Base-by-base conservation (phyloP, 1,139 yeast genomes). In the Diutina rugosa region DNA sequence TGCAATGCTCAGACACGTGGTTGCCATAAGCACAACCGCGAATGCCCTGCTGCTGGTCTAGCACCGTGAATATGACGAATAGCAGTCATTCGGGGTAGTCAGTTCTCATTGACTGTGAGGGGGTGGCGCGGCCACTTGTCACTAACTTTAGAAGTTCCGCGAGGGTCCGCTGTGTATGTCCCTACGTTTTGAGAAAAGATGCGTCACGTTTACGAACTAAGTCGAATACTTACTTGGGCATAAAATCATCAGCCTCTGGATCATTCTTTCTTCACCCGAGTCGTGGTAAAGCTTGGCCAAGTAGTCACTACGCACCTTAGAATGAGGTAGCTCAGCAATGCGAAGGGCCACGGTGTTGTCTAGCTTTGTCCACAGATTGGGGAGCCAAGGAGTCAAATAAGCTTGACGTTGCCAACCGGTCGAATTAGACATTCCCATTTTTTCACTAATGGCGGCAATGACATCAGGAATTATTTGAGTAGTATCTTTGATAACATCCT, bases 361-460 rank as follows among this genome's bases (percentile, higher is more conserved):
- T 51, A 91, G 67, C 28, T 79, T 72, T 53, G 73, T 74, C 98
- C 98, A 91, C 7, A 87, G 77, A 21, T 72, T 71, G 60, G 75
- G 75, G 62, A 85, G 87, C 48, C 79, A 78, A 0, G 97, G 97
- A 71, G 87, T 86, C 63, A 86, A 71, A 59, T 85, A 71, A 0
- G 95, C 91, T 18, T 82, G 77, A 63, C 84, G 78, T 63, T 85
- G 87, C 90, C 95, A 86, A 5, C 79, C 73, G 44, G 63, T 58
- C 26, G 61, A 56, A 2, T 62, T 63, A 6, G 61, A 58, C 1
- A 58, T 55, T 12, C 47, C 46, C 32, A 51, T 10, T 12, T 18
- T 28, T 14, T 35, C 45, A 18, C 16, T 26, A 51, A 87, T 75
- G 58, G 81, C 81, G 1, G 79, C 71, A 38, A 89, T 69, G 57